Conservation (phyloP, 805 yeast genomes). For the Ogataea pignaliae region DNA sequence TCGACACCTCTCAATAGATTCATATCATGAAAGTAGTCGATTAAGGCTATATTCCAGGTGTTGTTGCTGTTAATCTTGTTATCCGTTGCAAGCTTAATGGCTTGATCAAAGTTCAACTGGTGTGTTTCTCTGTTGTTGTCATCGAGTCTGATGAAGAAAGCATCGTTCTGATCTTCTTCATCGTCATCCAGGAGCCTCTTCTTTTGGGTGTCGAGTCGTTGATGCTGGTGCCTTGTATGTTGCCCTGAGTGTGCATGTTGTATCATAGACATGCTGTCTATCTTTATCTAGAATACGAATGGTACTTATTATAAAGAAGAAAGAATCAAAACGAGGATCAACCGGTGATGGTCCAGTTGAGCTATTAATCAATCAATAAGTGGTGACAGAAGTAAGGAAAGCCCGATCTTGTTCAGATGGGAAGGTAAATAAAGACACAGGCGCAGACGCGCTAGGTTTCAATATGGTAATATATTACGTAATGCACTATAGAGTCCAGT, state of each 20-base stretch:
- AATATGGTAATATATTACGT: too few relatives aligned
- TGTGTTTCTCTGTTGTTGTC: conserved; percentile 8
- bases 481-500: too few relatives aligned
- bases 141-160: conserved; percentile 3
- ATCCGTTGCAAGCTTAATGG: conserved; percentile 23
- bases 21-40: conserved; percentile 50
- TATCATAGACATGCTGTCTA: too few relatives aligned
- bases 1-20: conserved; percentile 37
- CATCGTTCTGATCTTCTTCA: conserved; percentile 1
- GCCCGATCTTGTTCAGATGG: too few relatives aligned
- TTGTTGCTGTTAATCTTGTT: conserved; percentile 45
- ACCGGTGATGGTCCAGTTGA: too few relatives aligned
- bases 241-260: not conserved
- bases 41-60: conserved; percentile 47
- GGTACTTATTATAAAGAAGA: too few relatives aligned
- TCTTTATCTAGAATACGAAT: too few relatives aligned
- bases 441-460: too few relatives aligned
- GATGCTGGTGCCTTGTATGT: not conserved
- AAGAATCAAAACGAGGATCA: too few relatives aligned
- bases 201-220: not conserved
- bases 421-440: too few relatives aligned
- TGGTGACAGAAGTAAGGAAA: too few relatives aligned
- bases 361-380: too few relatives aligned
- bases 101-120: conserved; percentile 19
- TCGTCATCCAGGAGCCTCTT: conserved; percentile 7